phyloP scores from a whole-genome alignment of 2,329 filamentous ascomycete species.

The Lecanicillium sp. region DNA sequence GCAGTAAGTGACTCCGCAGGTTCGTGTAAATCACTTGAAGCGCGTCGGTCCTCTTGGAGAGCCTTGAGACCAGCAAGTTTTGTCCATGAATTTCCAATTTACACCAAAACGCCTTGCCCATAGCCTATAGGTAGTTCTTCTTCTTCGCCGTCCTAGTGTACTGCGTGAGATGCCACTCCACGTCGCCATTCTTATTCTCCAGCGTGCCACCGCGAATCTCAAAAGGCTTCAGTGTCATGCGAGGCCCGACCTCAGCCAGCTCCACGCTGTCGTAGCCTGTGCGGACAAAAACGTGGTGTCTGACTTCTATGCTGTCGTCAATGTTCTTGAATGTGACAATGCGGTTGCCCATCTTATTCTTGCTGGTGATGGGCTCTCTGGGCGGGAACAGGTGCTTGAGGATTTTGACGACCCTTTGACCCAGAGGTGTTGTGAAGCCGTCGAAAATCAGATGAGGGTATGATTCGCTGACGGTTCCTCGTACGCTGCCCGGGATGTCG shows the following conservation, averaged over 20 bases:
- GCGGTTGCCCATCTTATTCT: conserved; percentile 72
- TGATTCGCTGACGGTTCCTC: conserved; percentile 82
- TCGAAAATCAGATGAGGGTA: conserved; percentile 97
- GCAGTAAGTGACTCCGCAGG: too few species aligned
- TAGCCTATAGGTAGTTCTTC: conserved; percentile 82
- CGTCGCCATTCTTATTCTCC: conserved; percentile 90
- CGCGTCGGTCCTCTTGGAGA: too few species aligned
- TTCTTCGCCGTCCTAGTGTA: conserved; percentile 91
- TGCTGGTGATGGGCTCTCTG: conserved; percentile 63
- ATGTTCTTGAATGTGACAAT: conserved; percentile 94
- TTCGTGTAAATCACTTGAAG: too few species aligned
- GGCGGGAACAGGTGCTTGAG: conserved; percentile 93
- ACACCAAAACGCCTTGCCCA: too few species aligned
- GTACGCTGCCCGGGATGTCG: conserved; percentile 81
- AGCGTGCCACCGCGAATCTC: conserved; percentile 87
- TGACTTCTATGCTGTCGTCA: conserved; percentile 87
- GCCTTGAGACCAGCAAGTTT: too few species aligned
- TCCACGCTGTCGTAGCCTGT: conserved; percentile 88
- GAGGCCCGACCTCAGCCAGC: conserved; percentile 79
- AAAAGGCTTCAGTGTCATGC: conserved; percentile 96
- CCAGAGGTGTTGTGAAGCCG: conserved; percentile 76
- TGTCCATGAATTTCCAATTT: too few species aligned
- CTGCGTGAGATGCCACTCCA: conserved; percentile 93
- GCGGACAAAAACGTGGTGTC: conserved; percentile 77
- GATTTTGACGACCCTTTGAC: conserved; percentile 77